A percentile compares a stretch with the other conserved stretches of the same genome.
phyloP scores from a whole-genome alignment of 768 basidiomycete genomes.

The Podaxis sp. region DNA sequence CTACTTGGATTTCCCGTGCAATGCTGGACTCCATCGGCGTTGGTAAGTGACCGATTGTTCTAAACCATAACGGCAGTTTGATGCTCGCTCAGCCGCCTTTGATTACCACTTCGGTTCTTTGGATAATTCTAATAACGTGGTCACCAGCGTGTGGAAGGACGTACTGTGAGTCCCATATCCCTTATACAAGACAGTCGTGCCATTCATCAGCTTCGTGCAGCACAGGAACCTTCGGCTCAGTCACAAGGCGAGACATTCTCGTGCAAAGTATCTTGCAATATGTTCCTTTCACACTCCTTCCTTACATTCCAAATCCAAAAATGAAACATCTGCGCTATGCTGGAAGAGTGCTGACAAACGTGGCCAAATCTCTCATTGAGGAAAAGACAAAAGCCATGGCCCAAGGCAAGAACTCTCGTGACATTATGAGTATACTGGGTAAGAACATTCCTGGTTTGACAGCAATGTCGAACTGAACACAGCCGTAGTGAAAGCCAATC shows the following conservation, averaged over 20 bases:
- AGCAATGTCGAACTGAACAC: background rate
- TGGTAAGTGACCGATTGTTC: constrained; percentile 26
- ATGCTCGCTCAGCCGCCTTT: constrained; percentile 38
- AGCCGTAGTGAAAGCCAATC: constrained; percentile 48
- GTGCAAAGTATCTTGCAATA: constrained; percentile 33
- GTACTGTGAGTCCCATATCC: constrained; percentile 28
- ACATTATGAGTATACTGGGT: constrained; percentile 46
- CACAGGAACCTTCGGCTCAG: constrained; percentile 29
- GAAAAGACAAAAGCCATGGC: constrained; percentile 31
- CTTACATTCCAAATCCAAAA: constrained; percentile 26
- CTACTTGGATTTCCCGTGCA: constrained; percentile 40
- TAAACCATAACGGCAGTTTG: background rate
- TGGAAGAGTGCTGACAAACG: constrained; percentile 27
- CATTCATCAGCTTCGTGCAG: constrained; percentile 27
- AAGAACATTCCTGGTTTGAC: constrained; percentile 6
- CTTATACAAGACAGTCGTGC: background rate
- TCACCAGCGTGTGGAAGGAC: constrained; percentile 34
- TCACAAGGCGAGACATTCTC: constrained; percentile 27
- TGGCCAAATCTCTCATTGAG: constrained; percentile 34
- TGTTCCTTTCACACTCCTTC: constrained; percentile 23
- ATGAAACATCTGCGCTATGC: constrained; percentile 30
- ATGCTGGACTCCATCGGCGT: constrained; percentile 51
- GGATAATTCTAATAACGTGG: constrained; percentile 33
- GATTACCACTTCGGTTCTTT: constrained; percentile 45
- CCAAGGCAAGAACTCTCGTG: constrained; percentile 33